Evolutionary conservation across 192 early-diverging fungal genomes (phyloP).

Genomic region (Chytriomyces sp.): DNA sequence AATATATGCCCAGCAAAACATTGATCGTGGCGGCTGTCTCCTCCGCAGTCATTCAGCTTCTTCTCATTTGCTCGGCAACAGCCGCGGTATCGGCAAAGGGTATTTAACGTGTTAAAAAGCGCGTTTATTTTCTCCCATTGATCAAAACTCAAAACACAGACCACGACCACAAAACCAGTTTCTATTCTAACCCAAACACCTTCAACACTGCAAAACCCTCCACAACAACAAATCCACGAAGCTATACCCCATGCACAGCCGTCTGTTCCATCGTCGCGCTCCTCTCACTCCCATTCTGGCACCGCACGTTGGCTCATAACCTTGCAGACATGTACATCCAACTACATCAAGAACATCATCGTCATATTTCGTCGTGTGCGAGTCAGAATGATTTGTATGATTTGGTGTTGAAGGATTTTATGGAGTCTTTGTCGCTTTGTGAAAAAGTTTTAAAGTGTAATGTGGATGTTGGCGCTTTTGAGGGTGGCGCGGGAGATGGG

Average conservation of each 20-base stretch:
- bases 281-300: background rate
- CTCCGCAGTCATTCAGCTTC: background rate
- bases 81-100: background rate
- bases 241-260: background rate
- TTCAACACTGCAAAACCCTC: too few species aligned
- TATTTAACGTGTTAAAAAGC: background rate
- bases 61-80: background rate
- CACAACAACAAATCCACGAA: background rate
- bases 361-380: too few species aligned
- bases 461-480: background rate
- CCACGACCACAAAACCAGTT: too few species aligned
- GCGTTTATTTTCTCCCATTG: too few species aligned
- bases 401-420: background rate
- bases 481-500: background rate
- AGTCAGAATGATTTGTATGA: background rate
- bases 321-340: background rate
- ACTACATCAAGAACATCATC: too few species aligned
- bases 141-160: too few species aligned
- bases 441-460: background rate
- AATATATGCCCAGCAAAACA: background rate
- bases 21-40: background rate
- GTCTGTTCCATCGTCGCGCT: background rate
- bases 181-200: too few species aligned
- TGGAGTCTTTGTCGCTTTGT: background rate
- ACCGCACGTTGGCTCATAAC: background rate